Evolutionary conservation across 1,139 yeast species (phyloP).

Genomic region (Spencermartinsiella ligniputridi): DNA sequence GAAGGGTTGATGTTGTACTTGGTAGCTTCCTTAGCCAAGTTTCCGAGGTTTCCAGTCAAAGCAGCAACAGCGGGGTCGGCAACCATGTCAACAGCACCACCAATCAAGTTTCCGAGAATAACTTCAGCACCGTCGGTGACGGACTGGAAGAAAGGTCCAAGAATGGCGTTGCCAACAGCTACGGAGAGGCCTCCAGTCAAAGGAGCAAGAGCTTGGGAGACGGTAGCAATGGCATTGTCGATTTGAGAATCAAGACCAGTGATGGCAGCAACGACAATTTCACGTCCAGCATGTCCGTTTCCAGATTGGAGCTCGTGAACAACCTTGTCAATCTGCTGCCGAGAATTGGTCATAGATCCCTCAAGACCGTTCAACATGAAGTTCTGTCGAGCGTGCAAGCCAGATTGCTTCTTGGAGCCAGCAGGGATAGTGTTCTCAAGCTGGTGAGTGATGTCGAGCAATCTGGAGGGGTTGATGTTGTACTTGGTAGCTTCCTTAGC

Average conservation of each 20-base stretch:
- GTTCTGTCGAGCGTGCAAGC: too few species aligned
- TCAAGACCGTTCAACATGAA: too few species aligned
- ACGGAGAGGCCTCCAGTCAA: constrained; percentile 22
- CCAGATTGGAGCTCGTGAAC: constrained; percentile 16
- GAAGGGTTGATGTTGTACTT: background rate
- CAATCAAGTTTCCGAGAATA: constrained; percentile 25
- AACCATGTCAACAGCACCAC: constrained; percentile 23
- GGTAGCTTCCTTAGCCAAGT: constrained; percentile 6
- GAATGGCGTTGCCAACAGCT: constrained; percentile 24
- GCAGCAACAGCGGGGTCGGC: constrained; percentile 18
- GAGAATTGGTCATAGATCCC: constrained; percentile 21
- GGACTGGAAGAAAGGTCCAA: constrained; percentile 32
- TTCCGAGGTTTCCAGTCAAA: constrained; percentile 16
- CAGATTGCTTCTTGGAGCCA: too few species aligned
- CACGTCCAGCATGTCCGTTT: constrained; percentile 25
- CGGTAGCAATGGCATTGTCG: constrained; percentile 26
- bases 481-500: constrained; percentile 5
- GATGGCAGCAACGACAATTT: constrained; percentile 22
- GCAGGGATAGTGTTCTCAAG: background rate
- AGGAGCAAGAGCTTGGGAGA: constrained; percentile 24
- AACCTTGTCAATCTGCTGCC: constrained; percentile 20
- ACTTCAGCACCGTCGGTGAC: constrained; percentile 34
- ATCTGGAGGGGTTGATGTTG: background rate
- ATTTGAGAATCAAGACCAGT: constrained; percentile 32
- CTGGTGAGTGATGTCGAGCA: background rate